These are phyloP conservation scores for Phlyctochytrium planicorne DNA, from an alignment of 192 early-diverging fungal species.

Conservation along the genomic window DNA sequence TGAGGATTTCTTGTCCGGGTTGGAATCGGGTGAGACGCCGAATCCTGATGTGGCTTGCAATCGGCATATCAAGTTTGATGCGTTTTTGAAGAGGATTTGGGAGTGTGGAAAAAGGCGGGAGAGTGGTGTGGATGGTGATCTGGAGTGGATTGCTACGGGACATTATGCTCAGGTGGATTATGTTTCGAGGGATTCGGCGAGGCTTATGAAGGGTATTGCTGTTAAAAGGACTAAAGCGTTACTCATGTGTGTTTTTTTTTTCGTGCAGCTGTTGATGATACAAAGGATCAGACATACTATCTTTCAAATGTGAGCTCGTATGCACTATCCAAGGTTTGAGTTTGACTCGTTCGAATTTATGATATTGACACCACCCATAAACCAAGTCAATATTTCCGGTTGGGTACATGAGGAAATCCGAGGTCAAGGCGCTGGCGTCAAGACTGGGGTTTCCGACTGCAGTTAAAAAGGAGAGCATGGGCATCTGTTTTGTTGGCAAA, in stretches of 20 bases:
- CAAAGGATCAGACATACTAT: conserved; percentile 96
- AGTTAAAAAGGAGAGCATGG: conserved; percentile 86
- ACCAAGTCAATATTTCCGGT: conserved; percentile 75
- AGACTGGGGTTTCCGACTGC: conserved; percentile 56
- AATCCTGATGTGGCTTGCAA: conserved; percentile 96
- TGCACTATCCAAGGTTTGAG: conserved; percentile 31
- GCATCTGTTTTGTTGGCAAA: conserved; percentile 94
- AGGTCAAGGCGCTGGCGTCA: conserved; percentile 71
- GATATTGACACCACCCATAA: no score
- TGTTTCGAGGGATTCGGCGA: background rate
- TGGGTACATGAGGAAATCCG: conserved; percentile 67
- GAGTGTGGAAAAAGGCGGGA: background rate
- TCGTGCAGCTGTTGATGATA: conserved; percentile 54
- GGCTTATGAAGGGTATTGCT: conserved; percentile 3
- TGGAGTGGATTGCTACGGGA: conserved; percentile 62
- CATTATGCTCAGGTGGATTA: conserved; percentile 58
- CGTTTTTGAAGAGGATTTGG: conserved; percentile 39
- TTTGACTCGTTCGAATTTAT: background rate
- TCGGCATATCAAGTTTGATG: conserved; percentile 90
- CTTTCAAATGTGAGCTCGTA: conserved; percentile 62
- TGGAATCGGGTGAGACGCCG: conserved; percentile 72
- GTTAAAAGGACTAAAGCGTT: background rate
- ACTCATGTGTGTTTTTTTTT: background rate
- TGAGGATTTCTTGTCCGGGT: conserved; percentile 70
- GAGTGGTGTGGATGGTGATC: background rate